Evolutionary conservation across 1,139 yeast genomes (phyloP).

Genomic region (Hansenula sp.): DNA sequence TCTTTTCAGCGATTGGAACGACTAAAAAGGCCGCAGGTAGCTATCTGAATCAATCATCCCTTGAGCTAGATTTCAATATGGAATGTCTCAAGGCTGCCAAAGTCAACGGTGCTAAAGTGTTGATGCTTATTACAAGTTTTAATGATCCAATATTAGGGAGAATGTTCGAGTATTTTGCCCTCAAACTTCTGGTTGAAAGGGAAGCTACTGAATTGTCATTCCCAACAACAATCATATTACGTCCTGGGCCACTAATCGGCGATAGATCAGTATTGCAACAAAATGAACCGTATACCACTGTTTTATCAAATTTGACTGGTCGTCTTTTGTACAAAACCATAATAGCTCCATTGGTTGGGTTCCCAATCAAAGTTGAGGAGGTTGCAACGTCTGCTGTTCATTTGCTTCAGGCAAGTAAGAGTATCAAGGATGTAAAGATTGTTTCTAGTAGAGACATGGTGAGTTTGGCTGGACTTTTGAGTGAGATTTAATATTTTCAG

Average conservation of each 20-base stretch:
- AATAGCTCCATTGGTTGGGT: slow-evolving; percentile 10
- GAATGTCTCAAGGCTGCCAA: slow-evolving; percentile 10
- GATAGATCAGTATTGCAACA: slow-evolving; percentile 8
- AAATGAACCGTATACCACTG: slow-evolving; percentile 3
- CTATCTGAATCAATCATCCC: slow-evolving; percentile 1
- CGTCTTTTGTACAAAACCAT: slow-evolving; percentile 11
- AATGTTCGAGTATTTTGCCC: slow-evolving; percentile 23
- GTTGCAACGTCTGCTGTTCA: neutral
- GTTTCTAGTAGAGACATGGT: neutral
- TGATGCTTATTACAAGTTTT: slow-evolving; percentile 25
- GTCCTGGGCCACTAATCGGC: slow-evolving; percentile 31
- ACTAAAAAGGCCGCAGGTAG: slow-evolving; percentile 4
- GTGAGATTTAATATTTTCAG: neutral
- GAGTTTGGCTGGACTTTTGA: neutral
- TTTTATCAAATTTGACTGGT: slow-evolving; percentile 9
- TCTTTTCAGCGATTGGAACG: slow-evolving; percentile 14
- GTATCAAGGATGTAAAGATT: too few relatives aligned
- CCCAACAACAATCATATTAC: slow-evolving; percentile 21
- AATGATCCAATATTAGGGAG: slow-evolving; percentile 22
- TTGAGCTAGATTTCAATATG: slow-evolving; percentile 14
- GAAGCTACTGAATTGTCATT: slow-evolving; percentile 15
- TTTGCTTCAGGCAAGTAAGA: too few relatives aligned
- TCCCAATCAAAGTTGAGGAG: slow-evolving; percentile 5
- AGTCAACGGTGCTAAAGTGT: slow-evolving; percentile 5
- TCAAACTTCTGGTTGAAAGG: slow-evolving; percentile 23